Evolutionary conservation across 177 flowering plant species (phyloP).

Genomic region (Vitis hybrid): DNA sequence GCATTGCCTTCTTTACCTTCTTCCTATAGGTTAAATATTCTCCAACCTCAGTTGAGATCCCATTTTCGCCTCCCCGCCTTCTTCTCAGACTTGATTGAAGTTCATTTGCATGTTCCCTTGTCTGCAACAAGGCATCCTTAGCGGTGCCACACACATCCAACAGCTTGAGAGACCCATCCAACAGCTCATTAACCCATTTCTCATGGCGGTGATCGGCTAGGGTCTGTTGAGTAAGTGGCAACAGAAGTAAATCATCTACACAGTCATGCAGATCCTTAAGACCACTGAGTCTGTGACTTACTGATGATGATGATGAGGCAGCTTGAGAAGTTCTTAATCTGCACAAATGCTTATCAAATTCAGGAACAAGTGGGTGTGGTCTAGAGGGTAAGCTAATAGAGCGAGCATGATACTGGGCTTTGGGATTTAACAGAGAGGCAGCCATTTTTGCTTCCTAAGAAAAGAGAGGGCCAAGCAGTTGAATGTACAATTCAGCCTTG

Average conservation of each 20-base stretch:
- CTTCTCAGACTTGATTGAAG: slow-evolving; percentile 38
- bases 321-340: slow-evolving; percentile 24
- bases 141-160: slow-evolving; percentile 33
- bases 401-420: slow-evolving; percentile 19
- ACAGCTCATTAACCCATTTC: slow-evolving; percentile 15
- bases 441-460: slow-evolving; percentile 8
- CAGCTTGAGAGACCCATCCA: slow-evolving; percentile 40
- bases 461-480: background rate
- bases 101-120: slow-evolving; percentile 23
- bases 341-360: slow-evolving; percentile 19
- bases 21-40: slow-evolving; percentile 33
- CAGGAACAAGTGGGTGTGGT: slow-evolving; percentile 16
- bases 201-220: slow-evolving; percentile 11
- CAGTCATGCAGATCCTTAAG: slow-evolving; percentile 31
- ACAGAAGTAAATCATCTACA: slow-evolving; percentile 26
- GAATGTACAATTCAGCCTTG: background rate
- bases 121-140: slow-evolving; percentile 31
- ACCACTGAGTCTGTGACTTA: slow-evolving; percentile 12
- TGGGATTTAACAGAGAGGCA: slow-evolving; percentile 12
- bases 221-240: slow-evolving; percentile 28
- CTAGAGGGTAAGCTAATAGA: slow-evolving; percentile 36
- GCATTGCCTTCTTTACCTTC: no score
- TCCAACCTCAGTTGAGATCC: slow-evolving; percentile 10
- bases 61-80: slow-evolving; percentile 19
- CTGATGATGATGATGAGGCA: slow-evolving; percentile 25